phyloP scores from a whole-genome alignment of 805 yeast genomes.

The Sugiyamaella americana region DNA sequence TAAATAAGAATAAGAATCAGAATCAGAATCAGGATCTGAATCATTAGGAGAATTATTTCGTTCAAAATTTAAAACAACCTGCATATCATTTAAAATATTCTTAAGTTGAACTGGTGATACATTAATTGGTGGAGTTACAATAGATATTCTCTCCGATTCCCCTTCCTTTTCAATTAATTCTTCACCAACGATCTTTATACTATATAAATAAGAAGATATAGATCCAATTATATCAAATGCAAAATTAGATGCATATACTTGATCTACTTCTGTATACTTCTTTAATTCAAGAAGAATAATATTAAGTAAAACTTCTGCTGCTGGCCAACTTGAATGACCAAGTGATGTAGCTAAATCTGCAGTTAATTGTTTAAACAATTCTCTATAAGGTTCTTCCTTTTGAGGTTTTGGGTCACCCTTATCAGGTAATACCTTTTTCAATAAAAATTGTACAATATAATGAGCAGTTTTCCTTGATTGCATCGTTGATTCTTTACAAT shows the following conservation, averaged over 20 bases:
- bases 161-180: neutral
- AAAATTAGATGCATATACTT: slow-evolving; percentile 38
- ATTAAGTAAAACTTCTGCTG: slow-evolving; percentile 45
- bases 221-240: slow-evolving; percentile 57
- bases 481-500: slow-evolving; percentile 7
- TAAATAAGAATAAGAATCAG: neutral
- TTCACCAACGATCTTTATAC: slow-evolving; percentile 26
- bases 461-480: slow-evolving; percentile 2
- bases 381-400: neutral
- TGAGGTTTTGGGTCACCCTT: slow-evolving; percentile 5
- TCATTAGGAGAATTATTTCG: neutral
- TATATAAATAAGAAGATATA: slow-evolving; percentile 48
- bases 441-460: neutral
- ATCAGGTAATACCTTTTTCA: slow-evolving; percentile 3
- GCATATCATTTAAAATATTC: neutral
- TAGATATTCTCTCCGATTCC: neutral
- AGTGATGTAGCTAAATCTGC: slow-evolving; percentile 51
- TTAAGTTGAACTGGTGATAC: neutral
- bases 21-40: neutral
- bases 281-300: slow-evolving; percentile 37
- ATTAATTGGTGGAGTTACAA: neutral
- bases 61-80: neutral
- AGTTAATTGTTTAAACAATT: slow-evolving; percentile 37
- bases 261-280: slow-evolving; percentile 4
- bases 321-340: slow-evolving; percentile 55